Evolutionary conservation across 2,329 filamentous ascomycete genomes (phyloP).

Genomic region (Ascochyta fabae): DNA sequence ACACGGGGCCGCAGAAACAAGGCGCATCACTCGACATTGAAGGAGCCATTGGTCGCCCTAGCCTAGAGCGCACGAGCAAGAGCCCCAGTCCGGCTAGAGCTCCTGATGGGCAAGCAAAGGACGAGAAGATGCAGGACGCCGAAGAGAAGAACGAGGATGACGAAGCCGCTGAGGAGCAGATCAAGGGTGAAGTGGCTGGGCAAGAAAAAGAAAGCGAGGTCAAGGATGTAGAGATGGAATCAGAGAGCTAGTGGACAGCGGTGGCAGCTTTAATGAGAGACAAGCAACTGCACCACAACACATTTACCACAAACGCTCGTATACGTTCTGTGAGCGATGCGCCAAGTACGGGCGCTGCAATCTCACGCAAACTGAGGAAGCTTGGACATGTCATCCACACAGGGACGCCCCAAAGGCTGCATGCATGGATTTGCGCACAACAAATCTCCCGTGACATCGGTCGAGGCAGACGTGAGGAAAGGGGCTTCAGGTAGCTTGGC

Average conservation of each 20-base stretch:
- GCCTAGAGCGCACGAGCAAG: constrained; percentile 36
- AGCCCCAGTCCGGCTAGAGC: constrained; percentile 29
- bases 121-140: constrained; percentile 32
- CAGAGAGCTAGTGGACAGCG: constrained; percentile 19
- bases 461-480: not conserved
- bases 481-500: not conserved
- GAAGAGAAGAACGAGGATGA: constrained; percentile 24
- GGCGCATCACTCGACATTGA: constrained; percentile 49
- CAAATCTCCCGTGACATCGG: not conserved
- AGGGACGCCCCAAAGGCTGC: not conserved
- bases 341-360: not conserved
- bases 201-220: constrained; percentile 18
- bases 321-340: not conserved
- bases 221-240: constrained; percentile 34
- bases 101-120: constrained; percentile 15
- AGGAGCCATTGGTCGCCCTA: constrained; percentile 45
- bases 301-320: not conserved
- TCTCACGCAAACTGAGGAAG: not conserved
- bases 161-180: constrained; percentile 17
- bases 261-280: not conserved
- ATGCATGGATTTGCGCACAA: not conserved
- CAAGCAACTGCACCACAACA: not conserved
- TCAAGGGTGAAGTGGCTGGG: constrained; percentile 21
- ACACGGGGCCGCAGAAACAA: constrained; percentile 81
- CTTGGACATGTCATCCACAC: not conserved